Base-by-base conservation (phyloP, 208 protist species). In the Trypanosoma rangeli region DNA sequence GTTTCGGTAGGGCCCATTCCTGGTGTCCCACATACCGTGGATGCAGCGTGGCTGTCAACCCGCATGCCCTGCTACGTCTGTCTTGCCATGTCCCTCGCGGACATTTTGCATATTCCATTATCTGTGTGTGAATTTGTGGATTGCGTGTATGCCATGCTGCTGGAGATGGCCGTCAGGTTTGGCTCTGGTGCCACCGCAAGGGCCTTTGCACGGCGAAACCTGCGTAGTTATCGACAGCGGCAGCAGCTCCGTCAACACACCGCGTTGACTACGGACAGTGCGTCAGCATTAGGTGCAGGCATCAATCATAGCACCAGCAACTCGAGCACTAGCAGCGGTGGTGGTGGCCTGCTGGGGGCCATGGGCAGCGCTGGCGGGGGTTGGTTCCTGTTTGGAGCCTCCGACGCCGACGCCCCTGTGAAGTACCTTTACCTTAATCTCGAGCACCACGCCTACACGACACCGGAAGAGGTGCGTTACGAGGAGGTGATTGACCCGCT, bases 81-180 rank as follows among this genome's bases (percentile, higher is more conserved):
- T n/a, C 72, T 94, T 29, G 83, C 79, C 29, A 63, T 86, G 20
- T 85, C 88, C 8, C 84, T 94, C 35, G 77, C 85, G 0, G 88
- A 94, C 20, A 72, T 94, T 1, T 64, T 94, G 12, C 61, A 81
- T 22, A 65, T 80, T 5, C 78, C 85, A 2, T 73, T 90, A 18
- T 56, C 72, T 16, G 79, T 78, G 22, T 68, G 53, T 2, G 83
- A 83, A 37, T 90, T 92, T 68, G 70, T 85, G 0, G 88, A 94
- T 61, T 84, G 79, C 52, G 68, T 94, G 31, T 84, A 85, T 60
- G 77, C 79, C 4, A 68, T 94, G 28, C 64, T 91, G 60, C 64
- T 94, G 63, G 85, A 94, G 78, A n/a, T 86, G 52, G 81, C 91
- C 61, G 78, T 86, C 15, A 71, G 69, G 8, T 88, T 86, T 66